These are phyloP conservation scores for Dioscorea alata DNA, from an alignment of 106 monocot species.

Conservation along the genomic window DNA sequence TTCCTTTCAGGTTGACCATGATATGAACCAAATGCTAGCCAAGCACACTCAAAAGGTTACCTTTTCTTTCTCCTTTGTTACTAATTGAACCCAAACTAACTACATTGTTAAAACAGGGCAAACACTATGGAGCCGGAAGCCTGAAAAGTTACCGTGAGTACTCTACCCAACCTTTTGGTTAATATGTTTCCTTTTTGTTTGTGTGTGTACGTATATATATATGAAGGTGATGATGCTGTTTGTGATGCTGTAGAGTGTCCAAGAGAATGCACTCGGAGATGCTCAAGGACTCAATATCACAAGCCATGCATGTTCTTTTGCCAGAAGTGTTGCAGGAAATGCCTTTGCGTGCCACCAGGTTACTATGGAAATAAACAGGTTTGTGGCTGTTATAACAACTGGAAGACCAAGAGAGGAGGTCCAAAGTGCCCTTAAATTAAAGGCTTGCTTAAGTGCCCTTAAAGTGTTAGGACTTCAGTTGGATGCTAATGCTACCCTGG, in stretches of 20 bases:
- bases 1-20: no score
- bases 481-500: no score
- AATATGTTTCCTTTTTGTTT: background rate
- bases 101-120: conserved; percentile 5
- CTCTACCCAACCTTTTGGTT: background rate
- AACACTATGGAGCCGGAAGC: conserved; percentile 11
- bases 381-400: conserved; percentile 82
- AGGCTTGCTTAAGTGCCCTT: no score
- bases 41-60: no score
- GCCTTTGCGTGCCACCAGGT: conserved; percentile 66
- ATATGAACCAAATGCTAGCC: no score
- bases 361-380: conserved; percentile 67
- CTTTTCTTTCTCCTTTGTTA: no score
- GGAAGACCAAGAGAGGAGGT: conserved; percentile 77
- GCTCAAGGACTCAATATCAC: conserved; percentile 35
- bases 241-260: conserved; percentile 22
- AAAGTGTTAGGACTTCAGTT: no score
- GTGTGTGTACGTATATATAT: background rate
- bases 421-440: conserved; percentile 44
- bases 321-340: conserved; percentile 56
- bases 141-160: conserved; percentile 19
- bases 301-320: conserved; percentile 75
- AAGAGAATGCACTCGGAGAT: conserved; percentile 30
- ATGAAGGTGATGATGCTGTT: background rate
- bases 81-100: no score